Percentiles rank a stretch among this genome's conserved stretches.
These are phyloP conservation scores for Paralagenidium karlingii DNA, from an alignment of 352 stramenopile genomes.

Conservation along the genomic window DNA sequence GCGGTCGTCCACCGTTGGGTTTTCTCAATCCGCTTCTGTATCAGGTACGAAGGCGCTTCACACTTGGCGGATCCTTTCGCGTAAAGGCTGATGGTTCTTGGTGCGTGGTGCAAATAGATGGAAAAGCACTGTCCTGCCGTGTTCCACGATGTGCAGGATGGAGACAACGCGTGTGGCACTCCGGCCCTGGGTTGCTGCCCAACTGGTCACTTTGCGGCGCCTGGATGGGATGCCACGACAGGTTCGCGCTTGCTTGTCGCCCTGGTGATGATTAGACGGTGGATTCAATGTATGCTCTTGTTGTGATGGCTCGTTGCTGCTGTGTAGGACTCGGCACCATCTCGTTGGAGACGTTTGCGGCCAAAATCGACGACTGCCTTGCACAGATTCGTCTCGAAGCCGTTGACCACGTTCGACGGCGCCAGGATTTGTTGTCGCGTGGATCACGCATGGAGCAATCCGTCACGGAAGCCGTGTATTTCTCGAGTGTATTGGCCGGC, in stretches of 20 bases:
- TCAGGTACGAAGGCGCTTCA: constrained; percentile 10
- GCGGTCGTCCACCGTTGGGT: constrained; percentile 23
- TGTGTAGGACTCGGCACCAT: constrained; percentile 26
- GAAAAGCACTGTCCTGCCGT: constrained; percentile 44
- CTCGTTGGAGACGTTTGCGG: constrained; percentile 21
- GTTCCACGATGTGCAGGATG: constrained; percentile 51
- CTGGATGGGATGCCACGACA: constrained; percentile 59
- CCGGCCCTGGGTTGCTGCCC: constrained; percentile 31
- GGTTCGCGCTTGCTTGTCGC: constrained; percentile 3
- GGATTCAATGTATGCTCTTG: too few relatives aligned
- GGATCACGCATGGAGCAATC: constrained; percentile 6
- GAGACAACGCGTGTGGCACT: constrained; percentile 39
- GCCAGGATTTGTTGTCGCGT: constrained; percentile 13
- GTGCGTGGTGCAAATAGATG: constrained; percentile 5
- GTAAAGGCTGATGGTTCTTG: background rate
- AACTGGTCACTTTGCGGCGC: constrained; percentile 22
- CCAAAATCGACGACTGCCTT: constrained; percentile 28
- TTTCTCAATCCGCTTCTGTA: constrained; percentile 71
- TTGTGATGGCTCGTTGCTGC: constrained; percentile 4
- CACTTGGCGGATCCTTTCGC: too few relatives aligned
- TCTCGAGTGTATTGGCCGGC: constrained; percentile 3
- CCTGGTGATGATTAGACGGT: background rate
- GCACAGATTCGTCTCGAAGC: constrained; percentile 5
- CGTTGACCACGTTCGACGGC: constrained; percentile 10
- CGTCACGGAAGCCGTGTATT: background rate